Evolutionary conservation across 2,329 filamentous ascomycete genomes (phyloP).

Genomic region (Ustulina deusta): DNA sequence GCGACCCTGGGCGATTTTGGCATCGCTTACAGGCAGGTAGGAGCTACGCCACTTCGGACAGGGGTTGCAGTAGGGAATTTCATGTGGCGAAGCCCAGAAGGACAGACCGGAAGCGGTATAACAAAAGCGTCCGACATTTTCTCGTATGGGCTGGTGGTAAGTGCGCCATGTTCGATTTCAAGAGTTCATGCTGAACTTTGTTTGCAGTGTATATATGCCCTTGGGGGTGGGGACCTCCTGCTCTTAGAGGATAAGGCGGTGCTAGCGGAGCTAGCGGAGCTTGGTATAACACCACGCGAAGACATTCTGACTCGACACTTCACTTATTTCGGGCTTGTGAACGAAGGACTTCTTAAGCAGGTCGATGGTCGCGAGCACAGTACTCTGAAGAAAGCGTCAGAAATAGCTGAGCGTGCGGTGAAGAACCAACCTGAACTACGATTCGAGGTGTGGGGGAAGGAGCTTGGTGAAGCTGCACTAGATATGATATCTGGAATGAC

Average conservation of each 20-base stretch:
- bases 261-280: slow-evolving; percentile 44
- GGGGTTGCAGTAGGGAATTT: background rate
- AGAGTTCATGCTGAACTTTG: slow-evolving; percentile 40
- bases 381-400: slow-evolving; percentile 42
- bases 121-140: slow-evolving; percentile 45
- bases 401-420: slow-evolving; percentile 19
- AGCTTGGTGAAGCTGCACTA: slow-evolving; percentile 36
- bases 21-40: background rate
- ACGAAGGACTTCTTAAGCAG: slow-evolving; percentile 48
- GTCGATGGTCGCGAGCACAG: slow-evolving; percentile 47
- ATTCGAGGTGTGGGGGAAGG: slow-evolving; percentile 41
- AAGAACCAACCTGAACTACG: slow-evolving; percentile 48
- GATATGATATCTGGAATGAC: slow-evolving; percentile 53
- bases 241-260: slow-evolving; percentile 48
- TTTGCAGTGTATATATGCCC: slow-evolving; percentile 53
- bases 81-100: background rate
- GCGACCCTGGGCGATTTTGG: background rate
- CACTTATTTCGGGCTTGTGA: slow-evolving; percentile 51
- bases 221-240: slow-evolving; percentile 43
- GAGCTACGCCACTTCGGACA: background rate
- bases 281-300: slow-evolving; percentile 49
- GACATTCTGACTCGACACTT: slow-evolving; percentile 52
- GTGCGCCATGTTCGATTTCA: slow-evolving; percentile 40
- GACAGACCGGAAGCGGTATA: background rate
- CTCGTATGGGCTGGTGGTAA: slow-evolving; percentile 49